Base-by-base conservation (phyloP, 331 rosid species). In the Prunus yedoensis region DNA sequence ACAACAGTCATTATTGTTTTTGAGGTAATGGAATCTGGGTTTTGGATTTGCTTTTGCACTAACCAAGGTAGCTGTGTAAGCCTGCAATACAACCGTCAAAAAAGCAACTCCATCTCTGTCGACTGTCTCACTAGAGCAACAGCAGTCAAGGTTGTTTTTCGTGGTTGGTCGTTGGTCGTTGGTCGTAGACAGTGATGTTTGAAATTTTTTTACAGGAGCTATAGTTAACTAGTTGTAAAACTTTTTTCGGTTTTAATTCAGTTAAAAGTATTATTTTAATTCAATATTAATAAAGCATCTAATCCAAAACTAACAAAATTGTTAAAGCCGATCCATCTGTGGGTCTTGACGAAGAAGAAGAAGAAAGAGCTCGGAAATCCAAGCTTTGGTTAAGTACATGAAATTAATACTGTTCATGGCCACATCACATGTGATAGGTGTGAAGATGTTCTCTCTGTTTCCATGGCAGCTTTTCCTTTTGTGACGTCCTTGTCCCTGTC, bases 391-490 rank as follows among this genome's bases (percentile, higher is more conserved):
- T 28, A 53, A 18, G 46, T 43, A 49, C 23, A 52, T 38, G 43
- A 38, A 7, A 38, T 38, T 38, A 38, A 38, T 6, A 71, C 52
- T 10, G 81, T 28, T 79, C 83, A 82, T 72, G 88, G 81, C 86
- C 89, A 88, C 91, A 85, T 84, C 83, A 87, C 89, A 84, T 82
- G 91, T 76, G 64, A 63, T 4, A 76, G 93, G 96, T 93, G 91
- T 92, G 97, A 87, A 87, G 85, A 84, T 80, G 88, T 81, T 83
- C 85, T 85, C 85, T 85, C 77, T 79, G 86, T 85, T 83, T 79
- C 78, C 82, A 82, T 85, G 75, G 66, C 96, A 92, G 93, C 96
- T 85, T 91, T 92, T 76, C 50, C 96, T 90, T 92, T 83, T 83
- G 77, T 81, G 81, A 82, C 83, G 86, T 82, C 88, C 66, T 11